Evolutionary conservation across 2,329 filamentous ascomycete species (phyloP).

Genomic region (Penicillium sp.): DNA sequence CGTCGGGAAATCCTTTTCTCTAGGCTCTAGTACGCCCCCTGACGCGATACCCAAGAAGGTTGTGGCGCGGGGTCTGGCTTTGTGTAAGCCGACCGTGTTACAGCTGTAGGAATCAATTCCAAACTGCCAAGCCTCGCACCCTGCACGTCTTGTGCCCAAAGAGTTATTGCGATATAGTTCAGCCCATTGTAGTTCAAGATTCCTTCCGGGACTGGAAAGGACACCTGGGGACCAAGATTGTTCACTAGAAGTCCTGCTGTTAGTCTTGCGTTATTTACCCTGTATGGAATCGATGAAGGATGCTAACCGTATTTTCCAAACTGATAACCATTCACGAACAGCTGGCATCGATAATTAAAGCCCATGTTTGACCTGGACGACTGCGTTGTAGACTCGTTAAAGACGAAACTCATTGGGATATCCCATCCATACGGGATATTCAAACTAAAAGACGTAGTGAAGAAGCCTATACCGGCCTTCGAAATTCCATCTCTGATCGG

Average conservation of each 20-base stretch:
- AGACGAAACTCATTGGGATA: constrained; percentile 55
- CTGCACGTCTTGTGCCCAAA: constrained; percentile 52
- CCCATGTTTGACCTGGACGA: background rate
- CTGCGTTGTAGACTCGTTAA: constrained; percentile 31
- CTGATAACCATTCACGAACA: constrained; percentile 59
- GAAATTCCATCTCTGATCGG: constrained; percentile 39
- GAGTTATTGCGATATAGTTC: constrained; percentile 52
- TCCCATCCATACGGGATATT: constrained; percentile 56
- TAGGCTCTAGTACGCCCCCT: constrained; percentile 15
- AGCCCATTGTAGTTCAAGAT: constrained; percentile 55
- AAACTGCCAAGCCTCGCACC: constrained; percentile 41
- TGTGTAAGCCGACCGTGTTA: constrained; percentile 13
- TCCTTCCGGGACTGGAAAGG: constrained; percentile 57
- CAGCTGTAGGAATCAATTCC: constrained; percentile 5
- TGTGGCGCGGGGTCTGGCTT: constrained; percentile 10
- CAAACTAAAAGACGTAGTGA: constrained; percentile 52
- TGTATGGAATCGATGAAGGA: background rate
- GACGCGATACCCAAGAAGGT: constrained; percentile 11
- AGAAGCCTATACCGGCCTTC: constrained; percentile 54
- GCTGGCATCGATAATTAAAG: constrained; percentile 45
- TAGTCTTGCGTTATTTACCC: background rate
- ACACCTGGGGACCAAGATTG: constrained; percentile 56
- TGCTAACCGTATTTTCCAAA: constrained; percentile 53
- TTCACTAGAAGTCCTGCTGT: constrained; percentile 38
- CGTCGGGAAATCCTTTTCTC: too few relatives aligned